Evolutionary conservation across 495 filamentous ascomycete genomes (phyloP).

Genomic region (Penicillium bialowiezense): DNA sequence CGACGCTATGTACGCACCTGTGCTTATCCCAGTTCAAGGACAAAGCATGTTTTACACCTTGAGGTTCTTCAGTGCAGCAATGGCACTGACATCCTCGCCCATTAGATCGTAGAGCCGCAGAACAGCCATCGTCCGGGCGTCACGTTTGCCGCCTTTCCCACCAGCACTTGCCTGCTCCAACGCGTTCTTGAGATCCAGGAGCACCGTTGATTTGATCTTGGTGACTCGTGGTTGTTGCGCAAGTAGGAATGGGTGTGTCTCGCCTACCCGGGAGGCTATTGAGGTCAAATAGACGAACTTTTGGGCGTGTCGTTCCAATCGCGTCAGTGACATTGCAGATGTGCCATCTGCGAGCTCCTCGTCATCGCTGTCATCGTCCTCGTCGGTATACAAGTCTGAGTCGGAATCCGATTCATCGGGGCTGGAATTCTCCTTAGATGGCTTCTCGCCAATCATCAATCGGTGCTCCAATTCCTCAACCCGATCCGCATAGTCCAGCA

Average conservation of each 20-base stretch:
- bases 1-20: conserved; percentile 41
- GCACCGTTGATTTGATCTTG: conserved; percentile 68
- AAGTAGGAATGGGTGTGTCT: conserved; percentile 63
- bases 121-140: conserved; percentile 61
- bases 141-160: conserved; percentile 47
- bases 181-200: conserved; percentile 79
- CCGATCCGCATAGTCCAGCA: conserved; percentile 69
- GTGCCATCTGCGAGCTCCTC: conserved; percentile 46
- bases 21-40: conserved; percentile 3
- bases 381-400: conserved; percentile 39
- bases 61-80: conserved; percentile 60
- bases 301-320: conserved; percentile 55
- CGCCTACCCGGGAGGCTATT: conserved; percentile 49
- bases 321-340: conserved; percentile 43
- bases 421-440: conserved; percentile 5
- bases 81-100: conserved; percentile 68
- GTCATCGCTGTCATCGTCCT: conserved; percentile 55
- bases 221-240: conserved; percentile 54
- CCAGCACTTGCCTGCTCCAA: conserved; percentile 66
- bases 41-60: conserved; percentile 39
- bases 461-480: conserved; percentile 72
- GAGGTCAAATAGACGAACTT: conserved; percentile 55
- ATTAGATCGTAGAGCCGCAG: conserved; percentile 75
- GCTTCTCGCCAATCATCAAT: conserved; percentile 52
- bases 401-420: conserved; percentile 33